These are phyloP conservation scores for Wolfiporia cocos DNA, from an alignment of 1,284 basidiomycete species.

Conservation along the genomic window DNA sequence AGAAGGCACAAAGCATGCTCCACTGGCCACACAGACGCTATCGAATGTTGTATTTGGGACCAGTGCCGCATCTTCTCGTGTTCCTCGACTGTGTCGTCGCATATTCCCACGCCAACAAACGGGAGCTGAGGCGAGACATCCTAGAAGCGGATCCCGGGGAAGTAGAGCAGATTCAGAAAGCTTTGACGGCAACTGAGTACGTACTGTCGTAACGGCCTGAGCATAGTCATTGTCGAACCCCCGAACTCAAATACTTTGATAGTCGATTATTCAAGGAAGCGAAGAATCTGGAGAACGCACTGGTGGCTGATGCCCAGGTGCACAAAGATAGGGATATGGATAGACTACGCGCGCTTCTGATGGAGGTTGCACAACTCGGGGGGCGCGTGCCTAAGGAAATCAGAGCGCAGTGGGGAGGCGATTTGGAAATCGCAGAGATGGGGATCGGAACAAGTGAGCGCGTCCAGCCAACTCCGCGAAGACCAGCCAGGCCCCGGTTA, in stretches of 20 bases:
- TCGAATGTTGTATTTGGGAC: constrained; percentile 39
- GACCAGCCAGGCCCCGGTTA: too few relatives aligned
- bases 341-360: background rate
- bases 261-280: too few relatives aligned
- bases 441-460: too few relatives aligned
- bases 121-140: constrained; percentile 2
- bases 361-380: background rate
- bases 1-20: constrained; percentile 12
- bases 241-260: too few relatives aligned
- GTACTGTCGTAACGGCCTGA: too few relatives aligned
- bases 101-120: constrained; percentile 26
- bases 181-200: background rate
- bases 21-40: constrained; percentile 30
- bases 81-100: constrained; percentile 33
- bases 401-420: background rate
- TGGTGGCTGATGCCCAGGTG: too few relatives aligned
- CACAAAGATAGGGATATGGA: too few relatives aligned
- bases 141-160: background rate
- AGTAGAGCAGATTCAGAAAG: background rate
- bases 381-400: background rate
- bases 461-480: too few relatives aligned
- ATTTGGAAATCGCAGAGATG: too few relatives aligned
- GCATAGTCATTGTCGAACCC: too few relatives aligned
- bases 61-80: constrained; percentile 41
- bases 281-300: too few relatives aligned